A percentile compares a stretch with the other conserved stretches of the same genome.
phyloP scores from a whole-genome alignment of 2,329 filamentous ascomycete species.

The Paracorniculantispora psalliotae region DNA sequence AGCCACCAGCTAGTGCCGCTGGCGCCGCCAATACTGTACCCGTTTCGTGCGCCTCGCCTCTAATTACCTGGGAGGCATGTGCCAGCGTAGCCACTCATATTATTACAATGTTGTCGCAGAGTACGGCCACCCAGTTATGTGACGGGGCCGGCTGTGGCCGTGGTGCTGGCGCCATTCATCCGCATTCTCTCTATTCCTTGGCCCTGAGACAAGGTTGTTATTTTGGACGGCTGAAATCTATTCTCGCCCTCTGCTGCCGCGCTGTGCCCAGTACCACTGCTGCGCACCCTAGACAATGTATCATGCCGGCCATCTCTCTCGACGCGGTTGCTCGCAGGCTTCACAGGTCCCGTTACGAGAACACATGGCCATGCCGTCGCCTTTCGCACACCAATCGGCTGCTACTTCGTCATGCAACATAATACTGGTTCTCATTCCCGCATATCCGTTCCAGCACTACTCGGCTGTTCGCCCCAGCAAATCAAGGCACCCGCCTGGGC shows the following conservation, averaged over 20 bases:
- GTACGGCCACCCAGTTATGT: neutral
- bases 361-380: neutral
- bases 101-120: constrained; percentile 6
- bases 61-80: constrained; percentile 2
- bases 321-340: too few relatives aligned
- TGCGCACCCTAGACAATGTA: neutral
- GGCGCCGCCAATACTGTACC: neutral
- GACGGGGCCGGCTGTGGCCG: neutral
- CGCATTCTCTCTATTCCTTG: neutral
- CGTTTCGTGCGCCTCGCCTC: constrained; percentile 6
- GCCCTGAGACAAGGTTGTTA: constrained; percentile 2
- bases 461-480: neutral
- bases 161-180: neutral
- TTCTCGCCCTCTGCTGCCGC: neutral
- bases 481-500: neutral
- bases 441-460: neutral
- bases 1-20: neutral
- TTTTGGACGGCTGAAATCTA: neutral
- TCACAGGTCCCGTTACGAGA: neutral
- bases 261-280: neutral
- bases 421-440: neutral
- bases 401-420: neutral
- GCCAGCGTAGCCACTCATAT: constrained; percentile 1
- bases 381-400: neutral
- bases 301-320: neutral